Conservation (phyloP, 2,329 filamentous ascomycete genomes). For the Calonectria leucothoes region DNA sequence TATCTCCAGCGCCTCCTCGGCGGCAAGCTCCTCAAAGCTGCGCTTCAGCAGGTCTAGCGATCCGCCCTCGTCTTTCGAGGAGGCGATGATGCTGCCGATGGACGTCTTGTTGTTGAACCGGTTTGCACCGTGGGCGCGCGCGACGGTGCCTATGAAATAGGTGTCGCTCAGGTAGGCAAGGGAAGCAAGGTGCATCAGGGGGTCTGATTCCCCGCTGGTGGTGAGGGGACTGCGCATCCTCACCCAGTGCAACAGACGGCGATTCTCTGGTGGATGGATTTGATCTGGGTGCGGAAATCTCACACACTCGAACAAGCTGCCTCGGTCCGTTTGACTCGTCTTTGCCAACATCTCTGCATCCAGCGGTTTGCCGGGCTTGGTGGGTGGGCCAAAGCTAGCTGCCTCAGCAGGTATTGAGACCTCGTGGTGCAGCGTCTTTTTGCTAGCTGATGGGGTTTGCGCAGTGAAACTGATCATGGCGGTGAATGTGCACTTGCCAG, state of each 20-base stretch:
- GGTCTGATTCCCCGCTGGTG: not conserved
- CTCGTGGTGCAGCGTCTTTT: not conserved
- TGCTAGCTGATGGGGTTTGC: not conserved
- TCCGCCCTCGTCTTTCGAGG: not conserved
- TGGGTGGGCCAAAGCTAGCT: not conserved
- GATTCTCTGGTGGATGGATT: not conserved
- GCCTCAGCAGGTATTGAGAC: not conserved
- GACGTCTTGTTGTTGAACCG: not conserved
- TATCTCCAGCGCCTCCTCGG: not conserved
- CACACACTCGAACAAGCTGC: not conserved
- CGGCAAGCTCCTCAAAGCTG: not conserved
- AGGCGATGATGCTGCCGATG: not conserved
- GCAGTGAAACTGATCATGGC: not conserved
- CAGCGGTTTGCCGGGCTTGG: not conserved
- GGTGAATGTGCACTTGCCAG: not conserved
- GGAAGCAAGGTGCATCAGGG: not conserved
- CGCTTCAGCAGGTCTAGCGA: not conserved
- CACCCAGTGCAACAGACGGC: not conserved
- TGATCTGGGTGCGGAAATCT: not conserved
- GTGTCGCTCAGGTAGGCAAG: not conserved
- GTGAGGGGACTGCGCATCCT: not conserved
- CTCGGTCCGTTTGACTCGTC: not conserved
- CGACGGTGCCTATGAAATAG: not conserved
- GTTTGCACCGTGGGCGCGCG: not conserved
- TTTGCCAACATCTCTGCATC: not conserved